These are phyloP conservation scores for Penicillium nucicola DNA, from an alignment of 495 filamentous ascomycete species.

Conservation along the genomic window DNA sequence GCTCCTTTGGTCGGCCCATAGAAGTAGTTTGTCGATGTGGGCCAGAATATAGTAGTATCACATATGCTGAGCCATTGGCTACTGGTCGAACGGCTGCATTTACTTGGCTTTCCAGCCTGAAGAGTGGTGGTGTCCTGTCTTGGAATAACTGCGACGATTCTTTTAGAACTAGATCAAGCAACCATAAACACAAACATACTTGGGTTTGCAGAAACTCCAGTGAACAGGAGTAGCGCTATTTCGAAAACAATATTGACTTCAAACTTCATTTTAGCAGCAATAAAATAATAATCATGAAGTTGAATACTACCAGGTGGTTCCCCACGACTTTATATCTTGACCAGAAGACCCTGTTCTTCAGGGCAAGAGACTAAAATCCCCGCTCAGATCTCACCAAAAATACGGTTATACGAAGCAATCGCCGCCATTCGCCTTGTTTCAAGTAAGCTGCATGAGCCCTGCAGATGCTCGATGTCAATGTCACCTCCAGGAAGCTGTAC, in stretches of 20 bases:
- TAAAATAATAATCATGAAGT: neutral
- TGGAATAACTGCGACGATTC: neutral
- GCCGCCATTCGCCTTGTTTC: neutral
- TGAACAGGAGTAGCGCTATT: neutral
- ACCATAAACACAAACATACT: neutral
- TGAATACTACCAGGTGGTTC: neutral
- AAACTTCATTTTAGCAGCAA: neutral
- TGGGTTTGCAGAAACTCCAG: neutral
- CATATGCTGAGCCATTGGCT: conserved; percentile 23
- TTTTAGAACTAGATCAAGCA: neutral
- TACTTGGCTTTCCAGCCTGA: neutral
- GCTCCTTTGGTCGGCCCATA: conserved; percentile 26
- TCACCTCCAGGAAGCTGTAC: neutral
- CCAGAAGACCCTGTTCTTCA: neutral
- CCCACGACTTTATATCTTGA: neutral
- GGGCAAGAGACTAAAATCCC: neutral
- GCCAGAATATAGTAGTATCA: conserved; percentile 27
- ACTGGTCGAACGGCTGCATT: conserved; percentile 9
- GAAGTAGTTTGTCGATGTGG: conserved; percentile 25
- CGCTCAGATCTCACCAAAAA: neutral
- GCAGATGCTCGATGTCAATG: neutral
- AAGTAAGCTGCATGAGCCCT: neutral
- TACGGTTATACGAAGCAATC: neutral
- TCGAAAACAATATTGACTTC: neutral
- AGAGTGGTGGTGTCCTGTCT: neutral